Conservation (phyloP, 805 yeast species). For the Ogataea angusta region DNA sequence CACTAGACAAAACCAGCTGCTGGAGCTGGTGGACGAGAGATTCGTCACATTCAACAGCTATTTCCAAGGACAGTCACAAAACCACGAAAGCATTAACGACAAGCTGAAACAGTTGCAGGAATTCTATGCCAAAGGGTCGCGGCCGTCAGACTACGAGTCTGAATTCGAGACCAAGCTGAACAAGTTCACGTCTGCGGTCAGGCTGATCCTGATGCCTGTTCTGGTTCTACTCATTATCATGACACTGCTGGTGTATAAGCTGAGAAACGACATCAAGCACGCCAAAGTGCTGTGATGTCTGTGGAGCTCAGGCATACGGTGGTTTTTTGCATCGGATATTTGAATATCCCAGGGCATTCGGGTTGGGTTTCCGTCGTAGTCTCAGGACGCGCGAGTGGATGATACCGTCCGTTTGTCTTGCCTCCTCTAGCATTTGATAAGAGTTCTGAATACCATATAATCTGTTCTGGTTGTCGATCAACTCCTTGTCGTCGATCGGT, state of each 20-base stretch:
- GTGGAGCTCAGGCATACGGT: slow-evolving; percentile 32
- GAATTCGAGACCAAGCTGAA: slow-evolving; percentile 20
- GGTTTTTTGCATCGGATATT: slow-evolving; percentile 45
- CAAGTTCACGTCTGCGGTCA: slow-evolving; percentile 18
- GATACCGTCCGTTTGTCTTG: slow-evolving; percentile 27
- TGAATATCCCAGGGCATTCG: slow-evolving; percentile 44
- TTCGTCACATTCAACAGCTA: slow-evolving; percentile 13
- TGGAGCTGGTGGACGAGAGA: slow-evolving; percentile 16
- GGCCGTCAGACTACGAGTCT: slow-evolving; percentile 8
- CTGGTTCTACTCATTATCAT: slow-evolving; percentile 38
- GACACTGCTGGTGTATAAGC: slow-evolving; percentile 45
- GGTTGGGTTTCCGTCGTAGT: slow-evolving; percentile 44
- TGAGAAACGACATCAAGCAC: slow-evolving; percentile 62
- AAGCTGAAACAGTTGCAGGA: slow-evolving; percentile 17
- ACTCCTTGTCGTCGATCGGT: slow-evolving; percentile 35
- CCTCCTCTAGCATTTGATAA: slow-evolving; percentile 26
- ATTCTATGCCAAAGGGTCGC: slow-evolving; percentile 9
- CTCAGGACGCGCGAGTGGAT: slow-evolving; percentile 38
- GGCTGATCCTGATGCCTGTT: slow-evolving; percentile 36
- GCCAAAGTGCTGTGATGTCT: slow-evolving; percentile 47
- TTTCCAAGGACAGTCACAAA: slow-evolving; percentile 22
- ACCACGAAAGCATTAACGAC: slow-evolving; percentile 15
- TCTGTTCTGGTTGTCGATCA: slow-evolving; percentile 34
- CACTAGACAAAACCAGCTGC: slow-evolving; percentile 15
- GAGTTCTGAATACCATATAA: slow-evolving; percentile 26